phyloP scores from a whole-genome alignment of 2,329 filamentous ascomycete genomes.

The Cordyceps pruinosa region DNA sequence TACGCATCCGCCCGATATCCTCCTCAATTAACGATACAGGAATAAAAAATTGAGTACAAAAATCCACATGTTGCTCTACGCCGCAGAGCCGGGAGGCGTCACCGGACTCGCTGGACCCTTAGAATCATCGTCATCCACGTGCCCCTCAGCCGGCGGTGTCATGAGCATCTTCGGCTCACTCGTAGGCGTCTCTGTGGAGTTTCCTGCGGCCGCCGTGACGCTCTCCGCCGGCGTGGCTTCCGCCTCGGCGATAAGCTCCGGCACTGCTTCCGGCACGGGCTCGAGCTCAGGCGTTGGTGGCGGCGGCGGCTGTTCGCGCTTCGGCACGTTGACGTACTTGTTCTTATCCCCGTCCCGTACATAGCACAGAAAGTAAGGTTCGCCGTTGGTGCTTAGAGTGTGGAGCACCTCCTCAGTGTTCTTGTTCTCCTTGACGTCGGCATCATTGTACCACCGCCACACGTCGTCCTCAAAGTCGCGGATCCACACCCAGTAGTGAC shows the following conservation, averaged over 20 bases:
- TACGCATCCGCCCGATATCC: no score
- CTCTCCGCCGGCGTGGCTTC: background rate
- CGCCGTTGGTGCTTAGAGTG: conserved; percentile 59
- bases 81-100: background rate
- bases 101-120: no score
- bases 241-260: background rate
- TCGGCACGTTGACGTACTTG: conserved; percentile 41
- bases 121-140: no score
- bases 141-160: conserved; percentile 10
- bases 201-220: background rate
- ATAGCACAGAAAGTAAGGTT: conserved; percentile 79
- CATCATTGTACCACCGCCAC: conserved; percentile 95
- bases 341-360: conserved; percentile 62
- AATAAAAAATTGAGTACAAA: no score
- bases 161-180: conserved; percentile 13
- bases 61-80: background rate
- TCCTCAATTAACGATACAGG: no score
- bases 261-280: background rate
- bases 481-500: conserved; percentile 97
- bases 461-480: conserved; percentile 74
- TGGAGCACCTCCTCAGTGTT: conserved; percentile 63
- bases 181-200: no score
- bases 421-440: conserved; percentile 62
- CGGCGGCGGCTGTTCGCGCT: conserved; percentile 22
- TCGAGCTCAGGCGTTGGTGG: conserved; percentile 12